Evolutionary conservation across 768 basidiomycete genomes (phyloP).

Genomic region (Boletus subcaerulescens): DNA sequence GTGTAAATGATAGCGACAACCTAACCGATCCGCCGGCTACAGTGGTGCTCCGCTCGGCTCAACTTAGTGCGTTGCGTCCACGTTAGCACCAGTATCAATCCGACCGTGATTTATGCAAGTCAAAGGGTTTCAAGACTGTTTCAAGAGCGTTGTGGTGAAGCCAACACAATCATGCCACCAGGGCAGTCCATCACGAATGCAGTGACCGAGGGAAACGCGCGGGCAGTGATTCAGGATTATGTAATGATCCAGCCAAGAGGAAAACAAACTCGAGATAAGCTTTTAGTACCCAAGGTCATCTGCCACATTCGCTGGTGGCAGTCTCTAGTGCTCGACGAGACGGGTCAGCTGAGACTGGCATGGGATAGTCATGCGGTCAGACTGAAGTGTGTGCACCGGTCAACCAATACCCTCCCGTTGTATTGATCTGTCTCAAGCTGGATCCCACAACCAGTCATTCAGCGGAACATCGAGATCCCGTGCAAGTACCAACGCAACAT

Average conservation of each 20-base stretch:
- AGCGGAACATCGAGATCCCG: slow-evolving; percentile 56
- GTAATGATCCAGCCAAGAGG: neutral
- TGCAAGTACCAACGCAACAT: slow-evolving; percentile 52
- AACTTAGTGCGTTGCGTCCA: no score
- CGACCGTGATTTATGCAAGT: no score
- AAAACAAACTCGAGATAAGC: neutral
- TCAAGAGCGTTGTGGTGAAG: no score
- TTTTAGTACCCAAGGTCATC: neutral
- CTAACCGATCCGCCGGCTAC: neutral
- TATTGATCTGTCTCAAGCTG: neutral
- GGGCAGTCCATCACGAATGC: neutral
- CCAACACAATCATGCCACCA: no score
- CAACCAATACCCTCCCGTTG: no score
- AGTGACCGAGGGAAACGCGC: neutral
- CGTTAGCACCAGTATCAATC: no score
- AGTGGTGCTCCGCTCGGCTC: neutral
- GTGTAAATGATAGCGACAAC: neutral
- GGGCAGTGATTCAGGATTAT: neutral
- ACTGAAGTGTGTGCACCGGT: no score
- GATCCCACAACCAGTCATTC: slow-evolving; percentile 64
- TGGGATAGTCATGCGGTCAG: no score
- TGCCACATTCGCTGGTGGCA: no score
- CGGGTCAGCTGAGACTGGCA: no score
- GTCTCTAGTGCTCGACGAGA: no score
- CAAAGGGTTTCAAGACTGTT: neutral